Conservation (phyloP, 1,284 basidiomycete species). For the Stygiomarasmius scandens region DNA sequence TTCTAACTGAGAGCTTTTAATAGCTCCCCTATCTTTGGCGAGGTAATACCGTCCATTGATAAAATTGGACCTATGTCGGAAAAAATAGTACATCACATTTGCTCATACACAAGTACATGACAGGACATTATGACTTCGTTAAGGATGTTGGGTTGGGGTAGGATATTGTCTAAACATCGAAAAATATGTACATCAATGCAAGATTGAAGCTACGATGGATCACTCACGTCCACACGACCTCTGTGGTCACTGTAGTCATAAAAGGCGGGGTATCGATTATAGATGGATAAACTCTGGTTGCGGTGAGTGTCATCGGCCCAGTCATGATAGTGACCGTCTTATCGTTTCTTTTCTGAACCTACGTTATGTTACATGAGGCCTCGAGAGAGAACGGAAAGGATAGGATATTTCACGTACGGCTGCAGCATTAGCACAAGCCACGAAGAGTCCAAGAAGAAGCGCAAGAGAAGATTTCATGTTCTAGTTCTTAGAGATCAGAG, state of each 20-base stretch:
- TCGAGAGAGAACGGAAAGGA: background rate
- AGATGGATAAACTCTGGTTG: background rate
- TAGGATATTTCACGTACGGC: background rate
- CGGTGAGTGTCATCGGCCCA: background rate
- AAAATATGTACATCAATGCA: background rate
- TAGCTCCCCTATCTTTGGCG: too few relatives aligned
- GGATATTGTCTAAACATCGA: background rate
- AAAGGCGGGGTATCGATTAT: background rate
- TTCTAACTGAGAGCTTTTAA: too few relatives aligned
- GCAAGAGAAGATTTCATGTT: background rate
- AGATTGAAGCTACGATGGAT: background rate
- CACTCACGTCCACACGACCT: background rate
- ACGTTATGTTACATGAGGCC: background rate
- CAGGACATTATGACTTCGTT: background rate
- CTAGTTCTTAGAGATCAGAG: too few relatives aligned
- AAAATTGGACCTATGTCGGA: too few relatives aligned
- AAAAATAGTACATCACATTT: too few relatives aligned
- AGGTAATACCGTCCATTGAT: too few relatives aligned
- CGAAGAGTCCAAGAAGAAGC: background rate
- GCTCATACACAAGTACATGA: too few relatives aligned
- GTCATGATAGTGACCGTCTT: background rate
- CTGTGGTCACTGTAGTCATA: background rate
- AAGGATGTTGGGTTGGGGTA: background rate
- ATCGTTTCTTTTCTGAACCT: background rate
- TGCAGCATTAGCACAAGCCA: background rate